A percentile compares a stretch with the other conserved stretches of the same genome.
Conservation (phyloP, 2,329 filamentous ascomycete genomes). For the Helotiales sp. region DNA sequence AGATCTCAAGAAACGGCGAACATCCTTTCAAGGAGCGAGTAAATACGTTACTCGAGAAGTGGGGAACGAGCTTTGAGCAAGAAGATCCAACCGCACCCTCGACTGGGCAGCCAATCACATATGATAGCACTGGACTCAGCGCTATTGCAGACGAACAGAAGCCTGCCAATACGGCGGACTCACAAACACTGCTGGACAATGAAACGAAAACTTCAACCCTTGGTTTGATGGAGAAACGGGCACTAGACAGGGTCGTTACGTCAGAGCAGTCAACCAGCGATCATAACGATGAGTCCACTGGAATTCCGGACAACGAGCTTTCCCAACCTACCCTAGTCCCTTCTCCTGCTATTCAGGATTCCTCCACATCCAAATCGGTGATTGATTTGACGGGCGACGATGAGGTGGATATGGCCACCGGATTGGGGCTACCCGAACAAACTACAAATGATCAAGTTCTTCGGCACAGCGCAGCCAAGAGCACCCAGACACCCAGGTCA, state of each 20-base stretch:
- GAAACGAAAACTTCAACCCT: neutral
- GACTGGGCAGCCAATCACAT: neutral
- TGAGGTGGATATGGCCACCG: constrained; percentile 5
- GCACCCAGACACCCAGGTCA: neutral
- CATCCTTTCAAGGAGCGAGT: constrained; percentile 12
- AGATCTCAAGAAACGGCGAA: constrained; percentile 7
- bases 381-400: constrained; percentile 15
- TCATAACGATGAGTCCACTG: neutral
- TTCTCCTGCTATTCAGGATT: neutral
- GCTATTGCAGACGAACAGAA: neutral
- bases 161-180: neutral
- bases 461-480: neutral
- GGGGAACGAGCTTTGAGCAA: constrained; percentile 8
- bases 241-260: neutral
- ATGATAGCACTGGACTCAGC: neutral
- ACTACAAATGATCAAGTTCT: neutral
- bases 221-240: neutral
- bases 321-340: neutral
- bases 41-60: constrained; percentile 9
- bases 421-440: neutral
- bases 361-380: neutral
- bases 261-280: neutral
- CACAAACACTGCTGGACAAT: neutral
- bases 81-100: constrained; percentile 1
- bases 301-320: neutral